Evolutionary conservation across 2,329 filamentous ascomycete species (phyloP).

Genomic region (Escovopsis weberi): DNA sequence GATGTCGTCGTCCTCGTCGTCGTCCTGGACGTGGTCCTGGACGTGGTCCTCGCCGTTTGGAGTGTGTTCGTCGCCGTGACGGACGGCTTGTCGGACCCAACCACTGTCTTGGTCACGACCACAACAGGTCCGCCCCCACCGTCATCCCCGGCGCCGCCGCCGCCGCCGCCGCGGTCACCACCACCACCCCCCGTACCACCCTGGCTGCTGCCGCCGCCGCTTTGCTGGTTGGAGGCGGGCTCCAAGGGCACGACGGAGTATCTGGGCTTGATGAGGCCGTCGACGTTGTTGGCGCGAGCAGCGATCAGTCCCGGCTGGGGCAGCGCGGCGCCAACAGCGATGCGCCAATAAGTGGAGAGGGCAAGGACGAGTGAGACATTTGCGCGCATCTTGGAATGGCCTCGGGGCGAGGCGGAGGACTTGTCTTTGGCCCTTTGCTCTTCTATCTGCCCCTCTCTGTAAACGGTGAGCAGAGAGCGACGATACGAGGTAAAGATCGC

Average conservation of each 20-base stretch:
- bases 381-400: conserved; percentile 16
- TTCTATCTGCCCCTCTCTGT: no score
- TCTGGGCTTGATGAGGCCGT: conserved; percentile 13
- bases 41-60: conserved; percentile 2
- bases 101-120: conserved; percentile 21
- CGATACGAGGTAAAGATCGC: no score
- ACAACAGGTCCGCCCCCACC: conserved; percentile 10
- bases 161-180: conserved; percentile 5
- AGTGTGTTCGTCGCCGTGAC: conserved; percentile 14
- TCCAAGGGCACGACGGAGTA: conserved; percentile 27
- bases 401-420: not conserved
- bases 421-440: no score
- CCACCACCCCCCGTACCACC: conserved; percentile 1
- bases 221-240: conserved; percentile 14
- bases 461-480: no score
- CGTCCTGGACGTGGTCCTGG: no score
- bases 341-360: conserved; percentile 12
- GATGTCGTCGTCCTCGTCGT: conserved; percentile 6
- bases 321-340: conserved; percentile 14
- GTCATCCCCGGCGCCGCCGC: conserved; percentile 4
- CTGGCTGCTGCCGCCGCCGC: conserved; percentile 8
- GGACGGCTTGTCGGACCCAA: conserved; percentile 13
- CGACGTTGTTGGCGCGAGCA: conserved; percentile 9
- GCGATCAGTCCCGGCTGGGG: conserved; percentile 12
- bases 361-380: conserved; percentile 15